A percentile compares a stretch with the other conserved stretches of the same genome.
These are phyloP conservation scores for Hortiboletus rubellus DNA, from an alignment of 1,284 basidiomycete genomes.

Conservation along the genomic window DNA sequence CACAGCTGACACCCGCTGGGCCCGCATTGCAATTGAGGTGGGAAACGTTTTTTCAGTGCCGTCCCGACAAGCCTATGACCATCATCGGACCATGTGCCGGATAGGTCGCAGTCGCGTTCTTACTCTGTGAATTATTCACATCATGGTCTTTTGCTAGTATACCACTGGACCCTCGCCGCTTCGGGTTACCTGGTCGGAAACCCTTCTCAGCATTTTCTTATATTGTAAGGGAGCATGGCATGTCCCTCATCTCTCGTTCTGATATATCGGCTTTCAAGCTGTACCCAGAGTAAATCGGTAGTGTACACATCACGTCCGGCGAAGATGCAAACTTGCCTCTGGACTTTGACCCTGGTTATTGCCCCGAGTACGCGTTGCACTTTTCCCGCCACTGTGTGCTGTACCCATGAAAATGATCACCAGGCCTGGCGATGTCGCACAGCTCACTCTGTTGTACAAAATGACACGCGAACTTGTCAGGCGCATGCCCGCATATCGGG, in stretches of 20 bases:
- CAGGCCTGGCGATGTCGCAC: constrained; percentile 17
- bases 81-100: no score
- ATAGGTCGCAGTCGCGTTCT: no score
- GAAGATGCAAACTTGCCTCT: constrained; percentile 21
- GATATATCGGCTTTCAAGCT: constrained; percentile 13
- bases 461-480: constrained; percentile 34
- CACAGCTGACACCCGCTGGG: no score
- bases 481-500: constrained; percentile 56
- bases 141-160: no score
- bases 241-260: constrained; percentile 18
- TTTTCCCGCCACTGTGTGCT: background rate
- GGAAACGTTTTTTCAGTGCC: no score
- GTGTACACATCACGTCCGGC: constrained; percentile 31
- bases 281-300: constrained; percentile 33
- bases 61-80: no score
- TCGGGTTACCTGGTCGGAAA: no score
- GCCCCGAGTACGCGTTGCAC: constrained; percentile 7
- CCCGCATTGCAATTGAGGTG: no score
- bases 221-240: constrained; percentile 17
- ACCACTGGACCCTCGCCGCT: no score
- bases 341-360: constrained; percentile 23
- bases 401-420: background rate
- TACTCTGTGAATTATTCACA: no score
- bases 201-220: no score
- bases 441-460: constrained; percentile 21